phyloP scores from a whole-genome alignment of 441 rosid genomes.

The Euphorbia celastroides region DNA sequence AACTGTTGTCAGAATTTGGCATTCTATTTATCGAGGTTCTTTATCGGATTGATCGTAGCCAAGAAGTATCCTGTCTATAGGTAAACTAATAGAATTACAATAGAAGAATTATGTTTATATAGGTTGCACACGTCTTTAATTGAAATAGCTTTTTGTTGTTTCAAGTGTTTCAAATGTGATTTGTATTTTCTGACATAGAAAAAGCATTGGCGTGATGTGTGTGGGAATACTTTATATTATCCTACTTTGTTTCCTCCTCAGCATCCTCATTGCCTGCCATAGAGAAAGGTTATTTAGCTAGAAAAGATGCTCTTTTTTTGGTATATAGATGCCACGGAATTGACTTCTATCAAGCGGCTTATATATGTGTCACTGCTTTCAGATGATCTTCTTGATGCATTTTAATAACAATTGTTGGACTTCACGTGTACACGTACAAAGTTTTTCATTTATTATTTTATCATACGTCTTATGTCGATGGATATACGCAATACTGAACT shows the following conservation, averaged over 20 bases:
- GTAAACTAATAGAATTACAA: neutral
- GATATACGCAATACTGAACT: slow-evolving; percentile 19
- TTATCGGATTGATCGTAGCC: neutral
- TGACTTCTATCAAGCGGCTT: neutral
- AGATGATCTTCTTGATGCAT: no score
- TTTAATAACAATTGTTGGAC: neutral
- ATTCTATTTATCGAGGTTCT: neutral
- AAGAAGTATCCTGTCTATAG: neutral
- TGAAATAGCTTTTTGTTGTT: neutral
- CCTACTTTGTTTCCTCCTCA: neutral
- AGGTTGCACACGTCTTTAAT: neutral
- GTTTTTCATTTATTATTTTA: slow-evolving; percentile 9
- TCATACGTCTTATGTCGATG: slow-evolving; percentile 14
- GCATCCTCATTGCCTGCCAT: neutral
- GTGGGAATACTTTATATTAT: neutral
- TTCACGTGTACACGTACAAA: neutral
- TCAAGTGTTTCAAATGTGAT: no score
- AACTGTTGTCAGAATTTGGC: neutral
- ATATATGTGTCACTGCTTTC: neutral
- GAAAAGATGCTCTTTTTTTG: neutral
- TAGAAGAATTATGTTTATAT: neutral
- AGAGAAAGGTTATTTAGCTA: neutral
- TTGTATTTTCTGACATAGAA: no score
- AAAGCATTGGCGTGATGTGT: no score
- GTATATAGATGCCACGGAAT: slow-evolving; percentile 3